These are phyloP conservation scores for Saccharomyces paradoxus DNA, from an alignment of 805 yeast genomes.

Conservation along the genomic window DNA sequence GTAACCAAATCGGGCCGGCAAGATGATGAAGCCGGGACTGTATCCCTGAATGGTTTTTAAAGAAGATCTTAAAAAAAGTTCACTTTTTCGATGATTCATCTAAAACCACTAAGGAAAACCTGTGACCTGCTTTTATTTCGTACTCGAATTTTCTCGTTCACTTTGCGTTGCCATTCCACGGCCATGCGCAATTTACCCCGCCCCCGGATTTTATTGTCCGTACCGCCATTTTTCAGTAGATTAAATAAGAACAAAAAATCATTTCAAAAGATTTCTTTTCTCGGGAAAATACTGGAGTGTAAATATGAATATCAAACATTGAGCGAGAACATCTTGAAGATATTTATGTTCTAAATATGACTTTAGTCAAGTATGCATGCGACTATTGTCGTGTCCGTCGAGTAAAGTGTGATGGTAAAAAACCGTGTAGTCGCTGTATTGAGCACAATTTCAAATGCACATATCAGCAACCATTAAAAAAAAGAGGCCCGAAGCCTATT, in stretches of 20 bases:
- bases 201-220: not conserved
- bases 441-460: constrained; percentile 9
- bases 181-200: not conserved
- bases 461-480: constrained; percentile 1
- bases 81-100: too few relatives aligned
- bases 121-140: too few relatives aligned
- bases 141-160: not conserved
- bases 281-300: not conserved
- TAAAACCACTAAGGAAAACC: too few relatives aligned
- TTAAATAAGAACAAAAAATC: too few relatives aligned
- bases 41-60: too few relatives aligned
- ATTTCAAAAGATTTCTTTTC: not conserved
- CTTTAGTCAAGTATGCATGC: constrained; percentile 11
- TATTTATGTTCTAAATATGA: not conserved
- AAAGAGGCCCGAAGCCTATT: not conserved
- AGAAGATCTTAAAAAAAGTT: too few relatives aligned
- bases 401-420: constrained; percentile 21
- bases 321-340: not conserved
- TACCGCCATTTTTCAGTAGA: not conserved
- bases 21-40: too few relatives aligned
- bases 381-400: constrained; percentile 17
- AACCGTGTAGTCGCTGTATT: constrained; percentile 17
- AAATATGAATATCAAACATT: not conserved
- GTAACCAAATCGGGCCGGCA: too few relatives aligned
- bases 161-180: not conserved